phyloP scores from a whole-genome alignment of 2,329 filamentous ascomycete species.

The Cladosporium oxysporum region DNA sequence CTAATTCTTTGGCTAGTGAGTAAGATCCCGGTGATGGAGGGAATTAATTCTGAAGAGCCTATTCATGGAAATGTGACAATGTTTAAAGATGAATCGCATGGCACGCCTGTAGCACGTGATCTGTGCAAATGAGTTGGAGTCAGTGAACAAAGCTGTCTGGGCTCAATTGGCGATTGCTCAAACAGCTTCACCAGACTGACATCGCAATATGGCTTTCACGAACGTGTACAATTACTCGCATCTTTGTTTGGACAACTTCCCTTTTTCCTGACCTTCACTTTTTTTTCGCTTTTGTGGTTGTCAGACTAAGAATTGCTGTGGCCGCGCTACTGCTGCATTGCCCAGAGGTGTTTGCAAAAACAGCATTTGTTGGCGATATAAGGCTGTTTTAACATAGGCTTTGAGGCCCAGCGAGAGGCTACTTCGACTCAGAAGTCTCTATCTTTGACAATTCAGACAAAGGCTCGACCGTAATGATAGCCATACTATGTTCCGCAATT shows the following conservation, averaged over 20 bases:
- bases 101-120: neutral
- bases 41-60: neutral
- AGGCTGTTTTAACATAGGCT: neutral
- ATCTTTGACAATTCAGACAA: neutral
- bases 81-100: neutral
- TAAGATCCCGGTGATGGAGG: neutral
- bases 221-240: neutral
- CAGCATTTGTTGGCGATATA: neutral
- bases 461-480: neutral
- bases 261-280: no score
- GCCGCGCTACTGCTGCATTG: neutral
- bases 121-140: neutral
- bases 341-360: neutral
- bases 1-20: neutral
- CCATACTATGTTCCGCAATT: neutral
- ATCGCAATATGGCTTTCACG: neutral
- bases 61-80: neutral
- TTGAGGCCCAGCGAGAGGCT: neutral
- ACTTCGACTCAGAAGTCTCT: neutral
- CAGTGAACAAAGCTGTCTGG: neutral
- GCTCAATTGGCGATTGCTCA: neutral
- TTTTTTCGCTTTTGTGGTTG: no score
- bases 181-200: neutral
- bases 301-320: neutral
- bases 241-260: neutral